These are phyloP conservation scores for Tricholoma hemisulphureum DNA, from an alignment of 768 basidiomycete genomes.

Conservation along the genomic window DNA sequence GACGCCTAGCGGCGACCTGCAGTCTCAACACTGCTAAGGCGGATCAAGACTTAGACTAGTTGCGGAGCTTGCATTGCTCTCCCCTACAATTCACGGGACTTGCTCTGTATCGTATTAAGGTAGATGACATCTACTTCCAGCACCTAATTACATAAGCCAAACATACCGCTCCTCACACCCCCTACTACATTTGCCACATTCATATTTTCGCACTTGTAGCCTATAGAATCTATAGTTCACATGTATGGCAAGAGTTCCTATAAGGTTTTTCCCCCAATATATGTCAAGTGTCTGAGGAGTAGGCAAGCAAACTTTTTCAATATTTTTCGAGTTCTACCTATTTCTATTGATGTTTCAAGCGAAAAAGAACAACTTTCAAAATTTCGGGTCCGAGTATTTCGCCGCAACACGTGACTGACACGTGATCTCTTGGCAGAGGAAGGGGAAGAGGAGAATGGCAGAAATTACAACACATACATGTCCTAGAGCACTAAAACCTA, in stretches of 20 bases:
- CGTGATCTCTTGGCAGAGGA: neutral
- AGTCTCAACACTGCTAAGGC: too few species aligned
- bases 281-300: neutral
- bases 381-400: neutral
- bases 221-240: too few species aligned
- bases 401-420: neutral
- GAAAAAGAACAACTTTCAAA: neutral
- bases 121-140: neutral
- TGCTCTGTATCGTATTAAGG: too few species aligned
- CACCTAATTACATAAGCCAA: neutral
- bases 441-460: neutral
- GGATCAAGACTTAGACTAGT: too few species aligned
- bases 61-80: too few species aligned
- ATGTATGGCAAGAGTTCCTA: neutral
- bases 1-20: too few species aligned
- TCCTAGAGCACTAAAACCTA: slow-evolving; percentile 7
- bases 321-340: neutral
- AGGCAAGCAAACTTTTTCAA: neutral
- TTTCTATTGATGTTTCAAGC: neutral
- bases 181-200: neutral
- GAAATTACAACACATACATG: neutral
- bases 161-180: neutral
- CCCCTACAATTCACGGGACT: too few species aligned
- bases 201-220: neutral
- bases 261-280: neutral